phyloP scores from a whole-genome alignment of 2,329 filamentous ascomycete genomes.

The Phialemonium atrogriseum region DNA sequence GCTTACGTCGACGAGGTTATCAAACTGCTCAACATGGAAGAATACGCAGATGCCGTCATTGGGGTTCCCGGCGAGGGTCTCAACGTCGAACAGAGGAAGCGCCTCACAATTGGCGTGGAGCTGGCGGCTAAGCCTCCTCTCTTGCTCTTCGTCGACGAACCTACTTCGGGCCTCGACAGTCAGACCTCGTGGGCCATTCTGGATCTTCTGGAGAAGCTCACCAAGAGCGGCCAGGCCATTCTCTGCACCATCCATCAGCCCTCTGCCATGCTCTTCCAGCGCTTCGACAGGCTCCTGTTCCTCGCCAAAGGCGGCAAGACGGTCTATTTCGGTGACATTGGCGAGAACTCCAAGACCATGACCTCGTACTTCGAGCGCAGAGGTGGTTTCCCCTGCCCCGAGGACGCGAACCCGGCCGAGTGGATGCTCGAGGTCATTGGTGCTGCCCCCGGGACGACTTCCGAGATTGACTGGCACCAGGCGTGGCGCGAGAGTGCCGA shows the following conservation, averaged over 20 bases:
- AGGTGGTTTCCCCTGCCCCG: constrained; percentile 56
- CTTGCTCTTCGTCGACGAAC: constrained; percentile 88
- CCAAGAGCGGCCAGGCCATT: constrained; percentile 82
- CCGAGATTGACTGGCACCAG: constrained; percentile 57
- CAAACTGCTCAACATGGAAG: constrained; percentile 80
- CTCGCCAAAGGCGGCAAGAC: constrained; percentile 67
- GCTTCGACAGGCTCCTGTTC: constrained; percentile 76
- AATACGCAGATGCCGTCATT: constrained; percentile 83
- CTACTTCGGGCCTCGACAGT: constrained; percentile 86
- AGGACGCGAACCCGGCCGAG: constrained; percentile 70
- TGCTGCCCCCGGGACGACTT: constrained; percentile 54
- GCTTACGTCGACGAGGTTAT: constrained; percentile 88
- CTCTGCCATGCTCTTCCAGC: constrained; percentile 90
- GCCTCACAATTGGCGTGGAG: constrained; percentile 92
- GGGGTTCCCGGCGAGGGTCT: constrained; percentile 84
- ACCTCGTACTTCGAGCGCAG: constrained; percentile 71
- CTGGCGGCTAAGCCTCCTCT: constrained; percentile 85
- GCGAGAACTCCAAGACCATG: constrained; percentile 58
- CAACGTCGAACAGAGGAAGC: constrained; percentile 62
- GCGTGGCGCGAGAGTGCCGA: constrained; percentile 53
- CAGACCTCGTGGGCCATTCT: constrained; percentile 92
- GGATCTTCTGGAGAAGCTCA: constrained; percentile 80
- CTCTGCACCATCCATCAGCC: constrained; percentile 98
- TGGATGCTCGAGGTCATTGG: constrained; percentile 63
- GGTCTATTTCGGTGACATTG: constrained; percentile 76